Evolutionary conservation across 805 yeast species (phyloP), one percentile per base, ranked within the genome.

Genomic region (Teunomyces atbi): DNA sequence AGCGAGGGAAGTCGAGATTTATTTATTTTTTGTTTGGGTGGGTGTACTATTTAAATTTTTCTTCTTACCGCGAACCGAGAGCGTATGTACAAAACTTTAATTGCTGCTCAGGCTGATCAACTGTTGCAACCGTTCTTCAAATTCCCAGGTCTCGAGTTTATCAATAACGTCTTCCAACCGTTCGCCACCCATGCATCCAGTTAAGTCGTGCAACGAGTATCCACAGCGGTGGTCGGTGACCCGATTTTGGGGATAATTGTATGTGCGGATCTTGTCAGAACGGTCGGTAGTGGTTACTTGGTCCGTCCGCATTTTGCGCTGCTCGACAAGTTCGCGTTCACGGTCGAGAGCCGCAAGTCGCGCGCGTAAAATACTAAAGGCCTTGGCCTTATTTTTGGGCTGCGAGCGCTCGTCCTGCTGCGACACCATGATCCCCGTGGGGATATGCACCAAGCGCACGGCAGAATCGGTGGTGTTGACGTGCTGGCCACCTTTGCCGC

Each of bases 401-500:
- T 94, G 99, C 0, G 97, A 91, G 51, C 99, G 71, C 60, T 89
- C 96, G 61, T 94, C 97, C 62, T 94, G 98, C 72, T 91, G 95
- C 41, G 83, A 77, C 2, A 94, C 97, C 4, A 82, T 83, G 33
- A 89, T 82, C 2, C 97, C 97, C 0, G 96, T 83, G 4, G 98
- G 97, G 12, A 86, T 72, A 68, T 94, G 99, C 1, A 92, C 89
- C 21, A 94, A 69, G 56, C 99, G 76, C 11, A 94, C 98, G 0
- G 99, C 99, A 1, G 97, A 89, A 61, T 92, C 98, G 0, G 98
- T 94, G 11, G 96, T 92, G 61, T 92, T 92, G 30, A 92, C 99
- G 61, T 92, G 98, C 69, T 92, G 99, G 0, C 99, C 99, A 46
- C 99, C 99, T 52, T 94, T 86, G 3, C 99, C 99, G 46, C 96